Evolutionary conservation across 768 basidiomycete species (phyloP).

Genomic region (Lactarius sp.): DNA sequence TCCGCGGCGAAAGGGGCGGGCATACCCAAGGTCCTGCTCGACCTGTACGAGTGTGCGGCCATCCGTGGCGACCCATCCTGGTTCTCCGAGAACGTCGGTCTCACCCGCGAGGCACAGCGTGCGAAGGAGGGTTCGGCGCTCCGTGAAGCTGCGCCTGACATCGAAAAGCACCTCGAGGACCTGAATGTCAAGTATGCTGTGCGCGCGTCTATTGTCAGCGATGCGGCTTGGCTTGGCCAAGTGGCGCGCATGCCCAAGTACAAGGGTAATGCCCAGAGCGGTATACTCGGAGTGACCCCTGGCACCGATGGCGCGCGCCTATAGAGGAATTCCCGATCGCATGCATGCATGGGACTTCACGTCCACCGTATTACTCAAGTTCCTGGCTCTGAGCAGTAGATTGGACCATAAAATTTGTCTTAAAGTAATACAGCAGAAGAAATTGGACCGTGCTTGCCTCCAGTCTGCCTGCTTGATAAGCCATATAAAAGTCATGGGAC

Average conservation of each 20-base stretch:
- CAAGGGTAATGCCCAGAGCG: conserved; percentile 2
- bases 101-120: not conserved
- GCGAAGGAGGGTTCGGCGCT: conserved; percentile 1
- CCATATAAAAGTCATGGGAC: too few relatives aligned
- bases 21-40: conserved; percentile 21
- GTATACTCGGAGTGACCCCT: conserved; percentile 2
- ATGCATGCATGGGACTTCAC: not conserved
- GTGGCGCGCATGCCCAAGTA: conserved; percentile 6
- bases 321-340: not conserved
- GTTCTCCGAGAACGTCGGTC: not conserved
- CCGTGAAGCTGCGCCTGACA: conserved; percentile 12
- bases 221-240: conserved; percentile 8
- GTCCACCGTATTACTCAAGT: not conserved
- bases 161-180: conserved; percentile 16
- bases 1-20: conserved; percentile 17
- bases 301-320: not conserved
- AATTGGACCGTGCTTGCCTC: too few relatives aligned
- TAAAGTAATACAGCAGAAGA: too few relatives aligned
- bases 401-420: too few relatives aligned
- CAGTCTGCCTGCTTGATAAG: too few relatives aligned
- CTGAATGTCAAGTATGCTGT: conserved; percentile 17
- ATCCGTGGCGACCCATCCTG: not conserved
- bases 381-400: not conserved
- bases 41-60: conserved; percentile 14
- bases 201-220: conserved; percentile 25